These are phyloP conservation scores for Paramecium octaurelia DNA, from an alignment of 73 alveolate genomes.

Conservation along the genomic window DNA sequence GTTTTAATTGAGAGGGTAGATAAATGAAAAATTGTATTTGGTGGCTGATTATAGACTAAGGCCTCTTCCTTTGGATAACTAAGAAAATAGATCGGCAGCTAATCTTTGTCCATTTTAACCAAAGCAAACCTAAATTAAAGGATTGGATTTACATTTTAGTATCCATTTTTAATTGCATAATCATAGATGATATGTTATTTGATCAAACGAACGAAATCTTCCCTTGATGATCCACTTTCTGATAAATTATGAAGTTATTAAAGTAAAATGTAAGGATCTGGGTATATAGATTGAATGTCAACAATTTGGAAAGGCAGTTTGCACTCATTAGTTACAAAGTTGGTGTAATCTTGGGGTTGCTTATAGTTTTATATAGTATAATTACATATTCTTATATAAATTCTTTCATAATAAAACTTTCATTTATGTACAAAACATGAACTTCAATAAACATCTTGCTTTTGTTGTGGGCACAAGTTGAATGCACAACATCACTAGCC, in stretches of 20 bases:
- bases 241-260: not conserved
- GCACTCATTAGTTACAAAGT: not conserved
- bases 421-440: slow-evolving; percentile 6
- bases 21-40: not conserved
- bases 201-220: not conserved
- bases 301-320: not conserved
- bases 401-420: not conserved
- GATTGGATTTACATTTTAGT: not conserved
- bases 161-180: not conserved
- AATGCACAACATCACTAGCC: slow-evolving; percentile 30
- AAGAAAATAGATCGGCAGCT: not conserved
- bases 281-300: not conserved
- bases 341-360: not conserved
- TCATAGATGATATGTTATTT: not conserved
- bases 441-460: slow-evolving; percentile 27
- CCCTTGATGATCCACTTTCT: not conserved
- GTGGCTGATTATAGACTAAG: not conserved
- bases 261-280: not conserved
- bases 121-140: not conserved
- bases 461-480: slow-evolving; percentile 5
- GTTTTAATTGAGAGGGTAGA: not conserved
- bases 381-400: not conserved
- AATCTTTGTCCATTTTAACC: slow-evolving; percentile 39
- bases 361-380: not conserved
- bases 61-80: slow-evolving; percentile 24